A percentile compares a stretch with the other conserved stretches of the same genome.
Conservation (phyloP, 495 filamentous ascomycete species). For the Paragyromitra xinjiangensis region DNA sequence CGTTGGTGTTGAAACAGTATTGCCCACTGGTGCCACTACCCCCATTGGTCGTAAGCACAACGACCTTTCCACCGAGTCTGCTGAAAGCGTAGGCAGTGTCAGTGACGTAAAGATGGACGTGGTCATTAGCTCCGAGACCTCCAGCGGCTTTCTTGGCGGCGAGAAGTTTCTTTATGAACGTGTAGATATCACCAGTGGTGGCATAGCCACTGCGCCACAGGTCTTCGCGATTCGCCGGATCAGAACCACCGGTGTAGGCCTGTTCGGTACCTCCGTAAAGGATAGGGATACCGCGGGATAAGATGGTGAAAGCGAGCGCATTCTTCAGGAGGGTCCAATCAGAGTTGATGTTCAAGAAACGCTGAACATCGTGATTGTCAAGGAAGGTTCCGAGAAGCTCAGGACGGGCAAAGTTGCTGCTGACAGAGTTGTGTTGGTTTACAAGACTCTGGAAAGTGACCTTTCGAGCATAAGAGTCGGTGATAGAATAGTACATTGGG, state of each 20-base stretch:
- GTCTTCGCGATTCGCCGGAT: constrained; percentile 76
- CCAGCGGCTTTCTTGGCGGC: constrained; percentile 58
- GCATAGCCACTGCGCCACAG: constrained; percentile 74
- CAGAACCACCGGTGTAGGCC: constrained; percentile 66
- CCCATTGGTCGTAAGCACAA: constrained; percentile 61
- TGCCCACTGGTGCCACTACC: constrained; percentile 57
- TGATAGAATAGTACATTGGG: constrained; percentile 72
- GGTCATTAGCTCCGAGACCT: constrained; percentile 60
- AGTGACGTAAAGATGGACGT: constrained; percentile 60
- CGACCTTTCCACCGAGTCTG: constrained; percentile 58
- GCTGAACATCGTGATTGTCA: constrained; percentile 81
- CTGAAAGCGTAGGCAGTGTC: constrained; percentile 60
- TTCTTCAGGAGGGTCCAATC: constrained; percentile 72
- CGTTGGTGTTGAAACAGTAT: constrained; percentile 60
- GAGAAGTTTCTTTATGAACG: constrained; percentile 58
- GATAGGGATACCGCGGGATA: constrained; percentile 58
- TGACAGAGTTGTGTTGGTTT: constrained; percentile 58
- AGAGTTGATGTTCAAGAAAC: constrained; percentile 68
- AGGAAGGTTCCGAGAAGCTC: constrained; percentile 74
- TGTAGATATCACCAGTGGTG: constrained; percentile 69
- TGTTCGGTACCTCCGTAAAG: constrained; percentile 55
- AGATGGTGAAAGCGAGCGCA: constrained; percentile 69
- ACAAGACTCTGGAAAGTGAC: constrained; percentile 69
- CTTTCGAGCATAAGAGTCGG: constrained; percentile 67
- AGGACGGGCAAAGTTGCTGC: constrained; percentile 46